Evolutionary conservation across 192 early-diverging fungal species (phyloP), one percentile per base, ranked within the genome.

Genomic region (Podila epicladia): DNA sequence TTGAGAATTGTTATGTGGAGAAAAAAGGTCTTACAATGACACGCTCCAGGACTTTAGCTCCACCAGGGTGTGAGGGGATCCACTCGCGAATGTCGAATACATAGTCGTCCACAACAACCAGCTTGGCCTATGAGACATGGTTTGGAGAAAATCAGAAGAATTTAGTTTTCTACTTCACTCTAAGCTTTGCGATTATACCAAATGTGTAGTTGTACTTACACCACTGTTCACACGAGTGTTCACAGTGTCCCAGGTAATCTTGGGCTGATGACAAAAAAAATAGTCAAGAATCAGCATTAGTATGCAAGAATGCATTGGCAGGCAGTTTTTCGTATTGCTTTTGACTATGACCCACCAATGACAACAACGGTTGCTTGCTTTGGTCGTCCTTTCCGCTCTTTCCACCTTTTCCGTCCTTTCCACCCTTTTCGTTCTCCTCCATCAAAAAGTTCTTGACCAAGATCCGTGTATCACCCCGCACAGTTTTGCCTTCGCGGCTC

Each of bases 201-300:
- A 33, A 20, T 13, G 35, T 20, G 7, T 6, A 5, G 7, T 4
- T 63, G 9, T 22, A 70, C 57, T 60, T 70, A 70, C 69, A 13
- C 69, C 69, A 11, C 69, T 59, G 17, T 63, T 45, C 48, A 71
- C 69, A 32, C 48, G 59, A 12, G 48, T 62, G 41, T 71, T 71
- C n/a, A 55, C 53, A 55, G 53, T 55, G n/a, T 55, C 53, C 53
- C 53, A 55, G 1, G 53, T 55, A 22, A 55, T 55, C 53, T 55
- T 55, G 20, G 53, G 53, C 53, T 55, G 41, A 33, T 63, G 37
- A 0, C 24, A 22, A 22, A n/a, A 60, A 69, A 29, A 29, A 29
- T 2, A 29, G 3, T 38, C 11, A 19, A 70, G 24, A 3, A 55
- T 4, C 20, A 26, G 11, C 19, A 55, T 55, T 2, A 6, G 24